phyloP scores from a whole-genome alignment of 345 rosid species.

The Brassica incana region DNA sequence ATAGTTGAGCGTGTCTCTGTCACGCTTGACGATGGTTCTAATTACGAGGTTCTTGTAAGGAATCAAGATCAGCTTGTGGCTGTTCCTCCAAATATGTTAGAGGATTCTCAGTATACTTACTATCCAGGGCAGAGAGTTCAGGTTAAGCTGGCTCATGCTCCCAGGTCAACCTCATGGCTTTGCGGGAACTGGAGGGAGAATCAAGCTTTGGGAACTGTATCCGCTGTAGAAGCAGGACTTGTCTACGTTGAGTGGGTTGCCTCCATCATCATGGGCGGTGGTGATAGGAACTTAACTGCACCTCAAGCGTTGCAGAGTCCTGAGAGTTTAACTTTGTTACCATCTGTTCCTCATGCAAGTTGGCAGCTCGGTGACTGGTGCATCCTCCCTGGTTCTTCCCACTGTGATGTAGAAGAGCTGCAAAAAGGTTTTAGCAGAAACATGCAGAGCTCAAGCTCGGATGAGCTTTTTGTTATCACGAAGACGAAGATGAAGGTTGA shows the following conservation, averaged over 20 bases:
- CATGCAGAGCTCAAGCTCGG: slow-evolving; percentile 31
- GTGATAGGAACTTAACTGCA: slow-evolving; percentile 41
- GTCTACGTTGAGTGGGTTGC: slow-evolving; percentile 86
- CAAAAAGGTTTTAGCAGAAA: slow-evolving; percentile 44
- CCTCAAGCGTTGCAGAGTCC: slow-evolving; percentile 62
- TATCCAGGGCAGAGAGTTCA: slow-evolving; percentile 90
- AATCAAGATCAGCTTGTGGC: slow-evolving; percentile 68
- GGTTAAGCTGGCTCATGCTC: slow-evolving; percentile 47
- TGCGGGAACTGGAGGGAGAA: slow-evolving; percentile 72
- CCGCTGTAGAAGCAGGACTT: slow-evolving; percentile 62
- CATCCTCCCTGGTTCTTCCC: slow-evolving; percentile 48
- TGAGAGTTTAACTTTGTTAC: slow-evolving; percentile 57
- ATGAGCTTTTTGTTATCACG: slow-evolving; percentile 56
- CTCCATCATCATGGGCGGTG: slow-evolving; percentile 46
- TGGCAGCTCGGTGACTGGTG: slow-evolving; percentile 99
- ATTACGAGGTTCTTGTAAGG: slow-evolving; percentile 54
- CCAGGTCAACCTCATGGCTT: slow-evolving; percentile 71
- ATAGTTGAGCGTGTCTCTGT: slow-evolving; percentile 65
- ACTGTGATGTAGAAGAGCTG: slow-evolving; percentile 32
- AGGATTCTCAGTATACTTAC: slow-evolving; percentile 65
- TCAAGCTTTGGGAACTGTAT: slow-evolving; percentile 68
- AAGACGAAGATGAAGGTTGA: slow-evolving; percentile 68
- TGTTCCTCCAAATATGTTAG: slow-evolving; percentile 54
- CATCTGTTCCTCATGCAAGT: slow-evolving; percentile 64
- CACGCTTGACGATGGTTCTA: slow-evolving; percentile 73